Evolutionary conservation across 1,139 yeast genomes (phyloP).

Genomic region (Yamadazyma dushanensis): DNA sequence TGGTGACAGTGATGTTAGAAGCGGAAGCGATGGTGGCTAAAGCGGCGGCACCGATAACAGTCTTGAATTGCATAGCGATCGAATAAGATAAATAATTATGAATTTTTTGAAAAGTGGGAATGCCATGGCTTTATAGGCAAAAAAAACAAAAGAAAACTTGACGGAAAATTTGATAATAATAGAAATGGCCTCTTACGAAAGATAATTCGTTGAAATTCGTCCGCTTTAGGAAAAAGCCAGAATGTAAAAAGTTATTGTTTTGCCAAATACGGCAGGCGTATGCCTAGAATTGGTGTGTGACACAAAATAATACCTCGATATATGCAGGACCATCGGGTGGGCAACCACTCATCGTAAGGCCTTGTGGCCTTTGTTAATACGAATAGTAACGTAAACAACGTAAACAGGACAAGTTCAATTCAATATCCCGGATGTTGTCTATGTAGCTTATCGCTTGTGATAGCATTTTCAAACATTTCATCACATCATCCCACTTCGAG

Average conservation of each 20-base stretch:
- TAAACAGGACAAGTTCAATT: too few species aligned
- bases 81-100: conserved; percentile 10
- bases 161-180: not conserved
- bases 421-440: too few species aligned
- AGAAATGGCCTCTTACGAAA: not conserved
- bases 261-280: not conserved
- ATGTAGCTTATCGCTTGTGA: too few species aligned
- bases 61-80: conserved; percentile 44
- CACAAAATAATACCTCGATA: not conserved
- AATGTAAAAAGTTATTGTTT: not conserved
- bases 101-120: conserved; percentile 2
- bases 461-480: too few species aligned
- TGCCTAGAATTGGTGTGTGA: not conserved
- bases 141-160: conserved; percentile 1
- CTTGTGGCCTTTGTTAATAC: too few species aligned
- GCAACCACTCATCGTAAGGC: not conserved
- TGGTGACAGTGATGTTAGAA: conserved; percentile 44
- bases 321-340: not conserved
- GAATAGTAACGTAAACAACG: too few species aligned
- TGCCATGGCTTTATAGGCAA: conserved; percentile 6
- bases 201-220: not conserved
- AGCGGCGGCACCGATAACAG: conserved; percentile 38
- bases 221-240: not conserved
- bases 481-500: too few species aligned
- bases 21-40: conserved; percentile 42